These are phyloP conservation scores for Daldinia eschscholtzii DNA, from an alignment of 2,329 filamentous ascomycete genomes.

Conservation along the genomic window DNA sequence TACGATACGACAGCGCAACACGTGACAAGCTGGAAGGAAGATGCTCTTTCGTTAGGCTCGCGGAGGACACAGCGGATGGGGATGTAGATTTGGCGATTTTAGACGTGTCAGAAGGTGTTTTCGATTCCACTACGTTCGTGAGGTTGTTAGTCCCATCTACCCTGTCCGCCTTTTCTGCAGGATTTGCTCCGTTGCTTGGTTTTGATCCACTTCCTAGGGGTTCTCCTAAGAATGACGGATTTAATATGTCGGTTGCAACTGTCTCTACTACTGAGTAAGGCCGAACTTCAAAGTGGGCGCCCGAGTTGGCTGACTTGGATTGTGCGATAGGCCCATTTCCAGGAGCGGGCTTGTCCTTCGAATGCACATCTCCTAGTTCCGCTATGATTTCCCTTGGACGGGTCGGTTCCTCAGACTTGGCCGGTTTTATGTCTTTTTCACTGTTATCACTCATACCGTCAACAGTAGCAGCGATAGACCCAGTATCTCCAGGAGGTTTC, in stretches of 20 bases:
- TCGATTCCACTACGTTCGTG: constrained; percentile 33
- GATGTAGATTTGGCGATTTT: constrained; percentile 43
- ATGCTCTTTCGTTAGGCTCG: constrained; percentile 67
- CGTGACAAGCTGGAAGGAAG: constrained; percentile 80
- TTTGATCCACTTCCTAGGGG: constrained; percentile 40
- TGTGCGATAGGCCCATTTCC: constrained; percentile 23
- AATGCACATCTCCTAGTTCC: constrained; percentile 51
- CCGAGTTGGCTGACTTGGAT: constrained; percentile 24
- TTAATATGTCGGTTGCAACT: constrained; percentile 48
- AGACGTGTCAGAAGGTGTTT: constrained; percentile 41
- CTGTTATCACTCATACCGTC: constrained; percentile 65
- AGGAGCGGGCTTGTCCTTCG: constrained; percentile 20
- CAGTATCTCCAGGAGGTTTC: constrained; percentile 56
- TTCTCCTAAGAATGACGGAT: constrained; percentile 37
- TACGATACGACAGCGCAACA: constrained; percentile 85
- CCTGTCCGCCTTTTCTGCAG: constrained; percentile 35
- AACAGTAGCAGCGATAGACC: constrained; percentile 70
- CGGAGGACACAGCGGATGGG: constrained; percentile 58
- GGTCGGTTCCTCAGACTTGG: constrained; percentile 43
- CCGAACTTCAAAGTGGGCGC: constrained; percentile 25
- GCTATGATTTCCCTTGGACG: constrained; percentile 58
- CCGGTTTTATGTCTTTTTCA: constrained; percentile 51
- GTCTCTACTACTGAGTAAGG: constrained; percentile 50
- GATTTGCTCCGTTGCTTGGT: constrained; percentile 42
- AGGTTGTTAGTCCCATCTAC: constrained; percentile 36